Evolutionary conservation across 805 yeast genomes (phyloP).

Genomic region (Ogataea henricii): DNA sequence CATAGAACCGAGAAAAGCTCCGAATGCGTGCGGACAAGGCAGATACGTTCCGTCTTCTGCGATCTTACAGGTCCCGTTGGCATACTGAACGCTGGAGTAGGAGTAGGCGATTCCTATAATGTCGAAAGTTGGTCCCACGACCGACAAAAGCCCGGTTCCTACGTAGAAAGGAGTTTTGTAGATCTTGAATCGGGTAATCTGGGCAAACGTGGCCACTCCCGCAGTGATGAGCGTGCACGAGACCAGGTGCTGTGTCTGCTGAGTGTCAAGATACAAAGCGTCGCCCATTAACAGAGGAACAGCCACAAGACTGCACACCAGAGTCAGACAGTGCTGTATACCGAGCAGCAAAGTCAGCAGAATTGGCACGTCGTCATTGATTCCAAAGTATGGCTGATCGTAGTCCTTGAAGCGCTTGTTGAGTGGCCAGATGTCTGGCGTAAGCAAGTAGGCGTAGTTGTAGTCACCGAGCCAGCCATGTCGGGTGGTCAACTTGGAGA

Average conservation of each 20-base stretch:
- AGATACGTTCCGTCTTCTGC: slow-evolving; percentile 59
- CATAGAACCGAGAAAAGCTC: slow-evolving; percentile 70
- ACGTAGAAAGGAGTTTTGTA: slow-evolving; percentile 63
- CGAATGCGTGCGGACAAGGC: slow-evolving; percentile 81
- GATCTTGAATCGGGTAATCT: slow-evolving; percentile 72
- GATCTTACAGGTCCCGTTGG: slow-evolving; percentile 56
- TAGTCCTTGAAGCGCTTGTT: slow-evolving; percentile 42
- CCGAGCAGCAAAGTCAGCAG: slow-evolving; percentile 69
- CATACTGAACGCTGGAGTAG: slow-evolving; percentile 69
- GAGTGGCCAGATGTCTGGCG: slow-evolving; percentile 69
- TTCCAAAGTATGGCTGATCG: slow-evolving; percentile 72
- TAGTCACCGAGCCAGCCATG: slow-evolving; percentile 79
- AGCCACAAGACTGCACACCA: slow-evolving; percentile 80
- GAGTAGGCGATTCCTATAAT: slow-evolving; percentile 70
- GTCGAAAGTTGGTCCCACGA: slow-evolving; percentile 82
- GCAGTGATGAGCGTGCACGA: slow-evolving; percentile 67
- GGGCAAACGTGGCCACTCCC: slow-evolving; percentile 63
- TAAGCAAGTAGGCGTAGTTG: slow-evolving; percentile 70
- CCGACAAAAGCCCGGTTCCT: slow-evolving; percentile 80
- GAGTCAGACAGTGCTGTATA: slow-evolving; percentile 75
- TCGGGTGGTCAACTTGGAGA: slow-evolving; percentile 18
- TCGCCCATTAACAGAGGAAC: slow-evolving; percentile 70
- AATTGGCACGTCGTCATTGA: slow-evolving; percentile 70
- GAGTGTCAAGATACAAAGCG: slow-evolving; percentile 53
- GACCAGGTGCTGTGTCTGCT: slow-evolving; percentile 54